These are phyloP conservation scores for Globisporangium yorkense DNA, from an alignment of 352 stramenopile species.

Conservation along the genomic window DNA sequence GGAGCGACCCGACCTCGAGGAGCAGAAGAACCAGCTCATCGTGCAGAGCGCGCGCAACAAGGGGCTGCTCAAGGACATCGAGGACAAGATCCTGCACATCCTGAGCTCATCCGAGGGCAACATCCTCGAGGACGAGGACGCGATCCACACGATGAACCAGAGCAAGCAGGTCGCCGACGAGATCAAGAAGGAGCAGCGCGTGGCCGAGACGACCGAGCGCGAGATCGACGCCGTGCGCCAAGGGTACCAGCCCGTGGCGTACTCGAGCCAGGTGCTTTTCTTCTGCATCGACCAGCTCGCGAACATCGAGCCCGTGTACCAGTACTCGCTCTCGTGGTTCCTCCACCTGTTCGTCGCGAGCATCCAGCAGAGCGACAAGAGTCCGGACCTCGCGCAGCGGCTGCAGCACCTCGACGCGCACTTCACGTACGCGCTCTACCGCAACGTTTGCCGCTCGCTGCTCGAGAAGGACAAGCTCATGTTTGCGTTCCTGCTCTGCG, in stretches of 20 bases:
- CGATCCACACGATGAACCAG: constrained; percentile 92
- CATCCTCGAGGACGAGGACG: constrained; percentile 91
- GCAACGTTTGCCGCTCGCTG: constrained; percentile 90
- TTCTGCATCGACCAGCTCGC: constrained; percentile 92
- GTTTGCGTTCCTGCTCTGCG: constrained; percentile 89
- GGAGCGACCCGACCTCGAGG: constrained; percentile 90
- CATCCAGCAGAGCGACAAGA: constrained; percentile 82
- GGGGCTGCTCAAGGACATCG: constrained; percentile 89
- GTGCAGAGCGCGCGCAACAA: constrained; percentile 91
- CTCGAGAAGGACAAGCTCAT: constrained; percentile 94
- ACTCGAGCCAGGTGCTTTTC: constrained; percentile 91
- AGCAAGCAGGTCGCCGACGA: constrained; percentile 88
- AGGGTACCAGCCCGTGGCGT: constrained; percentile 86
- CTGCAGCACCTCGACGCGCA: constrained; percentile 82
- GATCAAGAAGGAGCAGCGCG: constrained; percentile 90
- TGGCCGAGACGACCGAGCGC: constrained; percentile 87
- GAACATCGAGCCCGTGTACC: constrained; percentile 93
- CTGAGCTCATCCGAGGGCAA: constrained; percentile 89
- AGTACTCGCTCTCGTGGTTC: constrained; percentile 92
- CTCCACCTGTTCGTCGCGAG: constrained; percentile 89
- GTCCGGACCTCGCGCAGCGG: constrained; percentile 61
- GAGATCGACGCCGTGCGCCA: constrained; percentile 88
- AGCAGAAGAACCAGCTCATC: constrained; percentile 92
- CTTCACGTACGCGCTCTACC: constrained; percentile 91
- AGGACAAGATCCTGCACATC: constrained; percentile 93